Evolutionary conservation across 148 eudicot species (phyloP).

Genomic region (Rhododendron williamsianum): DNA sequence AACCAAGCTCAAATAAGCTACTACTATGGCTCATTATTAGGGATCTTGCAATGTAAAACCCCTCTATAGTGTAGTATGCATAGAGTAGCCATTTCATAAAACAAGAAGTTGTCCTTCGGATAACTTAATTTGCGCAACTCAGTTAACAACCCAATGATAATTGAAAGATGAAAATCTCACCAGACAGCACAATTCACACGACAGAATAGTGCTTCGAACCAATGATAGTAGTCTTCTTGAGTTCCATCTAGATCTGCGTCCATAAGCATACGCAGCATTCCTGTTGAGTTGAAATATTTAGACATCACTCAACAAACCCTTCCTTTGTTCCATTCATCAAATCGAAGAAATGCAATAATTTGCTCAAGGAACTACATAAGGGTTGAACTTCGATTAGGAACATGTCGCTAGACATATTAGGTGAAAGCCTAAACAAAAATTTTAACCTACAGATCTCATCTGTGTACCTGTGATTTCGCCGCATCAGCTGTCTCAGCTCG

Average conservation of each 20-base stretch:
- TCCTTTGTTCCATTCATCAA: not conserved
- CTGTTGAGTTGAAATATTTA: slow-evolving; percentile 28
- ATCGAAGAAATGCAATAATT: not conserved
- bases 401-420: no score
- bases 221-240: slow-evolving; percentile 93
- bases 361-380: no score
- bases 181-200: not conserved
- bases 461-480: slow-evolving; percentile 79
- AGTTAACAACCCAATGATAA: not conserved
- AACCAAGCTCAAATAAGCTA: not conserved
- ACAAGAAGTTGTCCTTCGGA: not conserved
- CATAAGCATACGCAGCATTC: slow-evolving; percentile 96
- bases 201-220: not conserved
- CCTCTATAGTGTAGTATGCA: not conserved
- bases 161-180: not conserved
- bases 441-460: not conserved
- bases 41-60: not conserved
- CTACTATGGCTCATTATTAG: not conserved
- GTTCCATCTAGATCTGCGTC: slow-evolving; percentile 85
- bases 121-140: not conserved
- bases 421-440: not conserved
- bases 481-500: slow-evolving; percentile 93
- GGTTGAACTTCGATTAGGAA: no score
- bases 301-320: not conserved
- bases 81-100: not conserved